These are phyloP conservation scores for Quercus robur DNA, from an alignment of 306 rosid species.

Conservation along the genomic window DNA sequence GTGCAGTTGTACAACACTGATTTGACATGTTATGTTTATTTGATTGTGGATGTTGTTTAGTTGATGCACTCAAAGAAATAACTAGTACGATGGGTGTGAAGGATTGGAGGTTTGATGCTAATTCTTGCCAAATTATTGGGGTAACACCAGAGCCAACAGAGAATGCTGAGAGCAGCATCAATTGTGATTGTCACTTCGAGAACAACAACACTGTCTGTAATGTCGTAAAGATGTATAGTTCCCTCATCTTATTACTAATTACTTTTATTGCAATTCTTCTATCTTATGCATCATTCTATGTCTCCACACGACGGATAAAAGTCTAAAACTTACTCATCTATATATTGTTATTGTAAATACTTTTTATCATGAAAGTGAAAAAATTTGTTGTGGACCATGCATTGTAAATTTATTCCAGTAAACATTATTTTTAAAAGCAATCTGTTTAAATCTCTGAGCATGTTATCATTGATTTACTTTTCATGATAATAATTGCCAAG, in stretches of 20 bases:
- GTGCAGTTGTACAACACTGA: not conserved
- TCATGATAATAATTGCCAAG: slow-evolving; percentile 2
- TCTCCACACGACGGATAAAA: not conserved
- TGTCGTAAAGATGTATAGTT: slow-evolving; percentile 61
- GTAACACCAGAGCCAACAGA: slow-evolving; percentile 37
- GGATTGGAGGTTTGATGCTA: slow-evolving; percentile 65
- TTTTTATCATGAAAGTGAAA: too few species aligned
- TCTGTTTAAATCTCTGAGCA: not conserved
- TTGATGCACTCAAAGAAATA: slow-evolving; percentile 71
- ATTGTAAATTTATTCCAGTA: not conserved
- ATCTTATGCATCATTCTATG: not conserved
- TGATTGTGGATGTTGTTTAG: slow-evolving; percentile 32
- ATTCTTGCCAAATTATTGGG: slow-evolving; percentile 57
- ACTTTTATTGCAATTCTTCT: not conserved
- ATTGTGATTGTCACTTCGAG: slow-evolving; percentile 44
- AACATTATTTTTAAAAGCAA: not conserved
- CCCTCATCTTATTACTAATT: slow-evolving; percentile 24
- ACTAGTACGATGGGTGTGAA: slow-evolving; percentile 59
- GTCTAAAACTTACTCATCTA: not conserved
- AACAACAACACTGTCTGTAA: slow-evolving; percentile 53
- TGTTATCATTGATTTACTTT: not conserved
- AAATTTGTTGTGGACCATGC: not conserved
- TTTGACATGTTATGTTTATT: slow-evolving; percentile 15
- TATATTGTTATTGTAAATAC: too few species aligned
- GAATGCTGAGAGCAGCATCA: slow-evolving; percentile 34